These are phyloP conservation scores for Alternaria panax DNA, from an alignment of 2,329 filamentous ascomycete species.

Conservation along the genomic window DNA sequence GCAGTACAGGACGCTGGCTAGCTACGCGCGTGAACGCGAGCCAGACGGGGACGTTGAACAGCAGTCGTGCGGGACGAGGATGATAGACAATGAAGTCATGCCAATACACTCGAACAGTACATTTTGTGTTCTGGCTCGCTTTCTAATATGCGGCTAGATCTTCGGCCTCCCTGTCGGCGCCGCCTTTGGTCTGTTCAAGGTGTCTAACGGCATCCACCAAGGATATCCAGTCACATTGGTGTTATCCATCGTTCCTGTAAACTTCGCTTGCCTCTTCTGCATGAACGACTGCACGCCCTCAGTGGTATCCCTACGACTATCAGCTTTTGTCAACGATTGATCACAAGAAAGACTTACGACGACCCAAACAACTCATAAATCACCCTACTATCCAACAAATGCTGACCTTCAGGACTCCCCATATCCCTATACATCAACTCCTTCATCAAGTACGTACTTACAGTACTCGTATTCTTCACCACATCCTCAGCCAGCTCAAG, in stretches of 20 bases:
- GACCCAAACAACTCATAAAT: constrained; percentile 67
- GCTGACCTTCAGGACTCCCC: constrained; percentile 70
- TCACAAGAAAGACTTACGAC: constrained; percentile 41
- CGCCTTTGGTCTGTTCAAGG: constrained; percentile 50
- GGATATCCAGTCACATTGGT: constrained; percentile 68
- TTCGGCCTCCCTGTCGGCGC: constrained; percentile 39
- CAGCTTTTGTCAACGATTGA: background rate
- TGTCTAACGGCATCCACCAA: constrained; percentile 70
- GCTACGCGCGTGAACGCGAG: constrained; percentile 5
- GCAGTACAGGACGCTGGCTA: constrained; percentile 23
- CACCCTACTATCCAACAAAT: constrained; percentile 73
- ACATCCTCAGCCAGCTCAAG: constrained; percentile 72
- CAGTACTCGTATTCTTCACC: constrained; percentile 68
- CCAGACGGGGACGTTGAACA: constrained; percentile 6
- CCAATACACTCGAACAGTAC: constrained; percentile 4
- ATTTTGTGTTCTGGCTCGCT: background rate
- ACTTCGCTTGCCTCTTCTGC: constrained; percentile 70
- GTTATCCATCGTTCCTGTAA: constrained; percentile 66
- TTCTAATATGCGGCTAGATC: constrained; percentile 27
- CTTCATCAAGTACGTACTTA: constrained; percentile 71
- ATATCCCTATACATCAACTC: constrained; percentile 72
- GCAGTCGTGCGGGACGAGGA: constrained; percentile 7
- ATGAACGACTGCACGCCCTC: constrained; percentile 75
- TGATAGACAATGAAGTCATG: constrained; percentile 23
- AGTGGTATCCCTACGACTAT: constrained; percentile 62